Evolutionary conservation across 176 grass and related monocot species (phyloP).

Genomic region (Tillandsia leiboldiana): DNA sequence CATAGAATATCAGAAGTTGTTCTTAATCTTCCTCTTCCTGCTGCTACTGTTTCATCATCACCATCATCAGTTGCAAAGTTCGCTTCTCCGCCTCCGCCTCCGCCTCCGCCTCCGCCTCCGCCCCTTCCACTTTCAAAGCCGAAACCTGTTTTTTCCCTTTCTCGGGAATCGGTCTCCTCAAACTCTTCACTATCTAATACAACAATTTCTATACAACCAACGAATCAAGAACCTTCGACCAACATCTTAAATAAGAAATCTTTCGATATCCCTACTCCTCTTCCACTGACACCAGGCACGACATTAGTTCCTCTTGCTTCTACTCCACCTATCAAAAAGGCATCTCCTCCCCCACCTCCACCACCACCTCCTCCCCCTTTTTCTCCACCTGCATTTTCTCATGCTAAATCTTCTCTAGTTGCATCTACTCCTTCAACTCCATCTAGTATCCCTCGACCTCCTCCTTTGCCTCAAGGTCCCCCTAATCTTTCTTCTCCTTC

Average conservation of each 20-base stretch:
- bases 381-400: slow-evolving; percentile 28
- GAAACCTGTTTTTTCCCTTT: slow-evolving; percentile 5
- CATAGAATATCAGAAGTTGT: slow-evolving; percentile 4
- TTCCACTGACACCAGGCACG: slow-evolving; percentile 31
- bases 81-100: slow-evolving; percentile 1
- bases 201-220: slow-evolving; percentile 21
- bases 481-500: no score
- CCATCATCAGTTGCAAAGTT: slow-evolving; percentile 17
- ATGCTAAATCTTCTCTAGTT: slow-evolving; percentile 23
- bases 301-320: slow-evolving; percentile 26
- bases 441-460: not conserved
- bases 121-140: slow-evolving; percentile 3
- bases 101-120: slow-evolving; percentile 16
- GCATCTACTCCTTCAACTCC: slow-evolving; percentile 10
- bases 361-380: not conserved
- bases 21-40: not conserved
- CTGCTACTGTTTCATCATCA: slow-evolving; percentile 21
- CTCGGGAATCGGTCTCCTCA: slow-evolving; percentile 9
- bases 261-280: slow-evolving; percentile 26
- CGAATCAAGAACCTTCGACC: slow-evolving; percentile 8
- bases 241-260: slow-evolving; percentile 21
- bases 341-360: slow-evolving; percentile 9
- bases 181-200: slow-evolving; percentile 14
- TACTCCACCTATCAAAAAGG: slow-evolving; percentile 18
- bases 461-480: not conserved